Conservation (phyloP, 2,329 filamentous ascomycete species). For the Eutypella sp. region DNA sequence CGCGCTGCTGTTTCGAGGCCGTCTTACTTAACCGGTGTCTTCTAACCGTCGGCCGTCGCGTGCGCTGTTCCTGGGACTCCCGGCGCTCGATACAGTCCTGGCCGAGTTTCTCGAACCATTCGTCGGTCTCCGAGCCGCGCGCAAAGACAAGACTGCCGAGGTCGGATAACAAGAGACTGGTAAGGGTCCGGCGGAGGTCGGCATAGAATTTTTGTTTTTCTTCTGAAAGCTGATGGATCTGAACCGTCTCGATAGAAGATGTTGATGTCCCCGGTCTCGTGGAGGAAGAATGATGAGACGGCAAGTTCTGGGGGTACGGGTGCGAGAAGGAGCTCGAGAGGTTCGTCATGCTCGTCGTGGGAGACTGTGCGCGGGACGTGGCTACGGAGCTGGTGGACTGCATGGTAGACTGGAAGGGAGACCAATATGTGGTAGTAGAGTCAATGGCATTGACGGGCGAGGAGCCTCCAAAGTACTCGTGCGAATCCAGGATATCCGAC, state of each 20-base stretch:
- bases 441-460: conserved; percentile 70
- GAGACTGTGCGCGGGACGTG: conserved; percentile 56
- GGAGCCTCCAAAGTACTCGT: conserved; percentile 64
- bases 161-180: conserved; percentile 82
- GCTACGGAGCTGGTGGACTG: conserved; percentile 58
- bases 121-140: conserved; percentile 88
- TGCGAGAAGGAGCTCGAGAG: conserved; percentile 46
- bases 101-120: conserved; percentile 71
- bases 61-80: conserved; percentile 47
- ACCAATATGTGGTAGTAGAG: conserved; percentile 81
- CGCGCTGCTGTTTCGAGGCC: conserved; percentile 40
- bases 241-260: conserved; percentile 63
- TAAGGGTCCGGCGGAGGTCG: conserved; percentile 73
- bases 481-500: conserved; percentile 63
- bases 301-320: conserved; percentile 35
- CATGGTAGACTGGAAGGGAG: conserved; percentile 68
- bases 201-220: conserved; percentile 75
- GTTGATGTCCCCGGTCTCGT: conserved; percentile 60
- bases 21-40: conserved; percentile 41
- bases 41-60: conserved; percentile 33
- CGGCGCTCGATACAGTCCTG: conserved; percentile 61
- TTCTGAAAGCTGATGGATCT: conserved; percentile 55
- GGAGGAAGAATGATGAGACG: conserved; percentile 44
- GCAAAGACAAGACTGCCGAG: conserved; percentile 80
- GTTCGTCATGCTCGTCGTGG: conserved; percentile 57